phyloP scores from a whole-genome alignment of 2,329 filamentous ascomycete genomes.

The Pezicula carpinea region DNA sequence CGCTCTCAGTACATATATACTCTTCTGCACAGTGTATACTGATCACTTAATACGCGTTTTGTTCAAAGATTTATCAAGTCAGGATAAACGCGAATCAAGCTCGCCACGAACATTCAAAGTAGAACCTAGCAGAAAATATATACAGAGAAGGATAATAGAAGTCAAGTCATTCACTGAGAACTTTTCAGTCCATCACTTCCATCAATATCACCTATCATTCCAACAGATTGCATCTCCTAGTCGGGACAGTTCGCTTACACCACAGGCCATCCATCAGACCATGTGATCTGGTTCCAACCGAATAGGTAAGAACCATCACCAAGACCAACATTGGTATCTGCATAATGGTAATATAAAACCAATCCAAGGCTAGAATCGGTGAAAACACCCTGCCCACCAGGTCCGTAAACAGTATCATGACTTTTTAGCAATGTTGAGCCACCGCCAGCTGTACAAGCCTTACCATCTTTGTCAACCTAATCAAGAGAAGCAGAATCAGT shows the following conservation, averaged over 20 bases:
- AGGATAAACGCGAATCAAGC: no score
- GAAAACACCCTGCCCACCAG: slow-evolving; percentile 59
- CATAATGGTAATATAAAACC: slow-evolving; percentile 60
- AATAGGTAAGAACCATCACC: slow-evolving; percentile 41
- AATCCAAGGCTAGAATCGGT: slow-evolving; percentile 43
- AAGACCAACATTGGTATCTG: slow-evolving; percentile 49
- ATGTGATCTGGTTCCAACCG: slow-evolving; percentile 41
- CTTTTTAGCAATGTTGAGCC: slow-evolving; percentile 57
- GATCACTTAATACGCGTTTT: no score
- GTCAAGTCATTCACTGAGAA: no score
- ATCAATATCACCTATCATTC: no score
- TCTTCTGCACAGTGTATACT: no score
- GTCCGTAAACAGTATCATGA: slow-evolving; percentile 58
- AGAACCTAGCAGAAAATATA: no score
- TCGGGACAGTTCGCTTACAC: slow-evolving; percentile 21
- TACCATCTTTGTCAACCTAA: slow-evolving; percentile 46
- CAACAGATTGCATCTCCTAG: no score
- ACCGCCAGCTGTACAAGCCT: slow-evolving; percentile 48
- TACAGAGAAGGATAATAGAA: no score
- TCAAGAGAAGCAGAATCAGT: not conserved
- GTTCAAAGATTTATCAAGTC: no score
- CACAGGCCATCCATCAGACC: slow-evolving; percentile 39
- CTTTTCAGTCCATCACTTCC: no score
- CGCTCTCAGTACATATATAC: no score
- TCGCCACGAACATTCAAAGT: no score